phyloP scores from a whole-genome alignment of 257 asterid genomes.

The Cynanchum wilfordii region DNA sequence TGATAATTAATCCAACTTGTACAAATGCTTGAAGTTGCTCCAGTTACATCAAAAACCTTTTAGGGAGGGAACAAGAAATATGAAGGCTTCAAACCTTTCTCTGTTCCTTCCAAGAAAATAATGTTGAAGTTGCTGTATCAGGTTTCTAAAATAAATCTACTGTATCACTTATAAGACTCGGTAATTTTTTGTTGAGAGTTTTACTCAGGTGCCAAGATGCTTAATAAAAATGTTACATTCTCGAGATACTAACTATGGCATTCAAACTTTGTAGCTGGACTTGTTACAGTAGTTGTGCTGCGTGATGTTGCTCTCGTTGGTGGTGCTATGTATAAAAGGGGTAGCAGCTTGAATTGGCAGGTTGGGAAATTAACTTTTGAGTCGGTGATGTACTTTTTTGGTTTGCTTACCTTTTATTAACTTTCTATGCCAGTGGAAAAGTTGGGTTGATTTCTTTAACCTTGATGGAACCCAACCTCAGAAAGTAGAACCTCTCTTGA shows the following conservation, averaged over 20 bases:
- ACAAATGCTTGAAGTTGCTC: too few species aligned
- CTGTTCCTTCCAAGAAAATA: background rate
- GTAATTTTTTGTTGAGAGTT: background rate
- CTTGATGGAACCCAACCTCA: conserved; percentile 62
- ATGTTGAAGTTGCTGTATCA: background rate
- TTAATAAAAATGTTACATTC: background rate
- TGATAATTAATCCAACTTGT: background rate
- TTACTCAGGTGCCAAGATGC: background rate
- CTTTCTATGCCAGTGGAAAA: conserved; percentile 45
- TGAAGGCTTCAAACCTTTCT: background rate
- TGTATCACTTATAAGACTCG: background rate
- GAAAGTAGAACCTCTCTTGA: conserved; percentile 76
- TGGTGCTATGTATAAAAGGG: conserved; percentile 83
- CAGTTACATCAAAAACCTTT: background rate
- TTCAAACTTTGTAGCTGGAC: conserved; percentile 59
- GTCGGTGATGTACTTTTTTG: conserved; percentile 4
- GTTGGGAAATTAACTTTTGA: conserved; percentile 28
- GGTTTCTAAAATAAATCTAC: background rate
- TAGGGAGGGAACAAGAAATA: background rate
- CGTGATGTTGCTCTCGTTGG: conserved; percentile 84
- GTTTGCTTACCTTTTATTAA: conserved; percentile 13
- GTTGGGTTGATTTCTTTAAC: conserved; percentile 76
- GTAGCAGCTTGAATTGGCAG: conserved; percentile 67
- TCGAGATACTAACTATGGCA: background rate
- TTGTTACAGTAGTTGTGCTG: conserved; percentile 71